phyloP scores from a whole-genome alignment of 148 eudicot species.

The Amaranthus hypochondriacus region DNA sequence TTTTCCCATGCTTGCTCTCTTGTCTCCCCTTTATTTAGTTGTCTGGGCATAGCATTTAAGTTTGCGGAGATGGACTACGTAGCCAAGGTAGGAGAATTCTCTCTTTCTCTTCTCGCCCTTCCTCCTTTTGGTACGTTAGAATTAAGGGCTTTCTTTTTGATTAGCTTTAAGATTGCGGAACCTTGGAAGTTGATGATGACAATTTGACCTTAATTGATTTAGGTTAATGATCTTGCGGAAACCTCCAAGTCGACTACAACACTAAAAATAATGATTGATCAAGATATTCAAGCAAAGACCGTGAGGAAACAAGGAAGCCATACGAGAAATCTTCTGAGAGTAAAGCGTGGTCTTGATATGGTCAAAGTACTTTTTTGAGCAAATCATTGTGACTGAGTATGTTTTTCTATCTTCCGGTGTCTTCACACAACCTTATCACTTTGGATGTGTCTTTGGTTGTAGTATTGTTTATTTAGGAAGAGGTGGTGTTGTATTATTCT shows the following conservation, averaged over 20 bases:
- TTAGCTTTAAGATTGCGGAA: not conserved
- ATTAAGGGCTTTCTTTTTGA: not conserved
- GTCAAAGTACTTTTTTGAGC: constrained; percentile 80
- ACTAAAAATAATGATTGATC: constrained; percentile 51
- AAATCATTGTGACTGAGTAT: constrained; percentile 70
- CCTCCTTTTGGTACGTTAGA: not conserved
- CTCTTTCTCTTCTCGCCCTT: not conserved
- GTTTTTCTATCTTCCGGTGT: constrained; percentile 17
- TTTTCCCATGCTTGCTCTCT: constrained; percentile 83
- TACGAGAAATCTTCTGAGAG: constrained; percentile 81
- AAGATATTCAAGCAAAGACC: constrained; percentile 50
- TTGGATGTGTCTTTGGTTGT: too few species aligned
- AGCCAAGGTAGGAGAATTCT: constrained; percentile 47
- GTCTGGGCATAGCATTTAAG: constrained; percentile 91
- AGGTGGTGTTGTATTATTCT: too few species aligned
- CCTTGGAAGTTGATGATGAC: not conserved
- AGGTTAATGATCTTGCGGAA: constrained; percentile 70
- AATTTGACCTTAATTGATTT: not conserved
- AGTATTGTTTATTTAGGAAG: too few species aligned
- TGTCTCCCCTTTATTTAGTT: constrained; percentile 85
- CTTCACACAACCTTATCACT: not conserved
- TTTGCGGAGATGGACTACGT: constrained; percentile 94
- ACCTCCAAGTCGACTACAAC: constrained; percentile 58
- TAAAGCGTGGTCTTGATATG: constrained; percentile 90
- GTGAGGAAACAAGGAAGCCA: constrained; percentile 77